Evolutionary conservation across 2,329 filamentous ascomycete genomes (phyloP).

Genomic region (Sporothrix inflata): DNA sequence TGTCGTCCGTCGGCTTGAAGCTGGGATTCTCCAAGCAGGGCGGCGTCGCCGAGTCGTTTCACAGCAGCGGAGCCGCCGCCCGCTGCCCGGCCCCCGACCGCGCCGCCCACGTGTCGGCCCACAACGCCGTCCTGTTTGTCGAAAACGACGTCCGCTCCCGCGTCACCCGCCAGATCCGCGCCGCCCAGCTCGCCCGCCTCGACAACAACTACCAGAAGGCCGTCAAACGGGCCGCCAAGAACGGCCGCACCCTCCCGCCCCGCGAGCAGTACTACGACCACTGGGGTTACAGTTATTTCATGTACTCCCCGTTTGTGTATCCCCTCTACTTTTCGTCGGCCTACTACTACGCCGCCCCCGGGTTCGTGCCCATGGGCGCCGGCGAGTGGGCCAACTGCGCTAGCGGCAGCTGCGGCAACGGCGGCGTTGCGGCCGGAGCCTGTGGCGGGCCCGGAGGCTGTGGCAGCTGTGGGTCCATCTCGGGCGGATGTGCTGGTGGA

Average conservation of each 20-base stretch:
- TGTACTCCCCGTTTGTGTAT: conserved; percentile 53
- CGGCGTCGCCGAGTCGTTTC: conserved; percentile 50
- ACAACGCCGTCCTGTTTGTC: conserved; percentile 62
- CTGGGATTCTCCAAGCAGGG: conserved; percentile 53
- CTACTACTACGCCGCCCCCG: conserved; percentile 52
- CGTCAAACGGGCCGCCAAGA: conserved; percentile 52
- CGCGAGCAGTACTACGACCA: conserved; percentile 56
- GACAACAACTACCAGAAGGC: conserved; percentile 63
- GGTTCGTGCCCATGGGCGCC: conserved; percentile 39
- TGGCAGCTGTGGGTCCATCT: conserved; percentile 33
- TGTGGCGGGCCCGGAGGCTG: conserved; percentile 49
- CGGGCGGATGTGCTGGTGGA: conserved; percentile 7
- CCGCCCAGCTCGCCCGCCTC: conserved; percentile 42
- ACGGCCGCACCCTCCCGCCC: conserved; percentile 52
- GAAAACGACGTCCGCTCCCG: conserved; percentile 24
- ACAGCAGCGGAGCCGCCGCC: conserved; percentile 52
- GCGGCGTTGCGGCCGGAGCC: conserved; percentile 49
- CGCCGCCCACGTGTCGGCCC: conserved; percentile 72
- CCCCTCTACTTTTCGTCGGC: conserved; percentile 49
- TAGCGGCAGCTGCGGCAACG: conserved; percentile 53
- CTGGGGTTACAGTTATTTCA: conserved; percentile 58
- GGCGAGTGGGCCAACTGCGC: conserved; percentile 49
- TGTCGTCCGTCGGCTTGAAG: conserved; percentile 50
- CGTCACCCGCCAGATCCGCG: conserved; percentile 42
- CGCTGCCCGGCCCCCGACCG: conserved; percentile 56